Conservation (phyloP, 345 rosid genomes). For the Laguncularia racemosa region DNA sequence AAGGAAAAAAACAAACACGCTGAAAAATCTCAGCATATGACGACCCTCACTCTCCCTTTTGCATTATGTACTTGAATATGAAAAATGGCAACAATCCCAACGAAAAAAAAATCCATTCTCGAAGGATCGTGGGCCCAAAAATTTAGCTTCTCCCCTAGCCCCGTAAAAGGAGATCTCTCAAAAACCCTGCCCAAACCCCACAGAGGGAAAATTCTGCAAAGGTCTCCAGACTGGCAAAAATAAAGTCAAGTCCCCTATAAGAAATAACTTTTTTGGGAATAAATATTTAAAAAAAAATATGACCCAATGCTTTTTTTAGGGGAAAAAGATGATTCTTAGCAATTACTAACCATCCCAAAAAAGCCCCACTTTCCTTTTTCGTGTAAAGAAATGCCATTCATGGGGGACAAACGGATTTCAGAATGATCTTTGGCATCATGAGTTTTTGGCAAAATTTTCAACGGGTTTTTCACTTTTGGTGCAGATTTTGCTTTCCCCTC, state of each 20-base stretch:
- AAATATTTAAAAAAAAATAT: too few relatives aligned
- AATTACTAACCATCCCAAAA: neutral
- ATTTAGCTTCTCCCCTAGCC: slow-evolving; percentile 47
- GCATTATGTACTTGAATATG: slow-evolving; percentile 60
- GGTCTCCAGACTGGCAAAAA: slow-evolving; percentile 65
- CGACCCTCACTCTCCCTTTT: slow-evolving; percentile 70
- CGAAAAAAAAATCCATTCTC: slow-evolving; percentile 66
- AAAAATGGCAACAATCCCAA: slow-evolving; percentile 67
- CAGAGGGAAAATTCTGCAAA: slow-evolving; percentile 71
- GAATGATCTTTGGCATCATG: slow-evolving; percentile 51
- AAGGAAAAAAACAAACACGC: slow-evolving; percentile 71
- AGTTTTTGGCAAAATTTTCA: slow-evolving; percentile 22
- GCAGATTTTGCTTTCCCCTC: slow-evolving; percentile 40
- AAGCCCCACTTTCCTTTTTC: slow-evolving; percentile 53
- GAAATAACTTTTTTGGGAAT: too few relatives aligned
- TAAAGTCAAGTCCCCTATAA: too few relatives aligned
- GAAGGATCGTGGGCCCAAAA: slow-evolving; percentile 67
- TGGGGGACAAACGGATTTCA: slow-evolving; percentile 75
- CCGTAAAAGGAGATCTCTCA: slow-evolving; percentile 53
- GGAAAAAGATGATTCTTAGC: too few relatives aligned
- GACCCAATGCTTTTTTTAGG: too few relatives aligned
- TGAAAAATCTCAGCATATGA: slow-evolving; percentile 88
- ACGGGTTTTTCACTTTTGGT: slow-evolving; percentile 35
- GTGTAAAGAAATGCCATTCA: slow-evolving; percentile 92
- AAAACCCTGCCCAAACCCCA: slow-evolving; percentile 53